Conservation (phyloP, 192 early-diverging fungal species). For the Podila verticillata region DNA sequence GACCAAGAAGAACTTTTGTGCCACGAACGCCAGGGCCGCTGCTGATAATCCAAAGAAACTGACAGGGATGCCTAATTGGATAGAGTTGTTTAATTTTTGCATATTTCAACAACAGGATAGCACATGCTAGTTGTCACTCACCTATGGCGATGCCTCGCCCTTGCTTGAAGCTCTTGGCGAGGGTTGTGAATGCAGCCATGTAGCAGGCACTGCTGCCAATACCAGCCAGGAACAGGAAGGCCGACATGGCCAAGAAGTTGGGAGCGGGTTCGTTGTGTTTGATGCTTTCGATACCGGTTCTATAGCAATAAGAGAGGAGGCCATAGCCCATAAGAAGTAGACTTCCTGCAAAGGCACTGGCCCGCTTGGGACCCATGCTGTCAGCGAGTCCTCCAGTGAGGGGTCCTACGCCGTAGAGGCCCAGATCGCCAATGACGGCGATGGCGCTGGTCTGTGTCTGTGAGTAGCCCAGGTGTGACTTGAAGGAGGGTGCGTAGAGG, state of each 20-base stretch:
- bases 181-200: conserved; percentile 40
- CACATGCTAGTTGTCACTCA: not conserved
- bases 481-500: conserved; percentile 43
- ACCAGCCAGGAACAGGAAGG: conserved; percentile 28
- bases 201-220: conserved; percentile 41
- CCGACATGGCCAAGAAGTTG: conserved; percentile 23
- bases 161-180: conserved; percentile 32
- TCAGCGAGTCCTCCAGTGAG: conserved; percentile 35
- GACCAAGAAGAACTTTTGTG: conserved; percentile 27
- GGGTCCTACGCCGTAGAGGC: conserved; percentile 51
- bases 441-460: conserved; percentile 41
- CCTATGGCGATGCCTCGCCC: conserved; percentile 32
- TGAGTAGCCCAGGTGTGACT: conserved; percentile 21
- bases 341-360: conserved; percentile 25
- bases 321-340: conserved; percentile 21
- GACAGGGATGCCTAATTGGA: conserved; percentile 27
- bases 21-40: conserved; percentile 13
- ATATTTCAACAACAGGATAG: not conserved
- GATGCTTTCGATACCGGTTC: conserved; percentile 15
- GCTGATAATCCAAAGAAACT: conserved; percentile 48
- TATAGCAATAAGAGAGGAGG: conserved; percentile 16
- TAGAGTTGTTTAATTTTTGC: not conserved
- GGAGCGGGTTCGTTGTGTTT: conserved; percentile 2
- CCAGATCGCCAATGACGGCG: conserved; percentile 45
- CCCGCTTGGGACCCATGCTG: conserved; percentile 25